Percentiles rank a stretch among this genome's conserved stretches.
Evolutionary conservation across 495 filamentous ascomycete species (phyloP).

Genomic region (Coniosporium apollinis): DNA sequence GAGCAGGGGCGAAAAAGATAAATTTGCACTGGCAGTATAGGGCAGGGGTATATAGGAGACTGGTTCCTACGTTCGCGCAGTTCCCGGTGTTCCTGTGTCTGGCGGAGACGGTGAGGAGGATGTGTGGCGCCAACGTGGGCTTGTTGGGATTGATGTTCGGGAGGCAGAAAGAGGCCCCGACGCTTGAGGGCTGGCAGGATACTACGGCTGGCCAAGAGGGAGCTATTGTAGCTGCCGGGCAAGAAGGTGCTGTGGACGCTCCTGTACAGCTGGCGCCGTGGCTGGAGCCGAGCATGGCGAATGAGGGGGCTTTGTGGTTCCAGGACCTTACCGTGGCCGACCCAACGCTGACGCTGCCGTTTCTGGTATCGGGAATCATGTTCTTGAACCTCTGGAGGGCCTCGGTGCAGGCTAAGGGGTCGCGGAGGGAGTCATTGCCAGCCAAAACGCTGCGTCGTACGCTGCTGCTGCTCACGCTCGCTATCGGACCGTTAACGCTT

Average conservation of each 20-base stretch:
- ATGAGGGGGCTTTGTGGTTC: constrained; percentile 71
- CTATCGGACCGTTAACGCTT: not conserved
- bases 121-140: too few species aligned
- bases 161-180: too few species aligned
- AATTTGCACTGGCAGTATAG: too few species aligned
- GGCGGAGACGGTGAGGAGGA: too few species aligned
- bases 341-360: constrained; percentile 47
- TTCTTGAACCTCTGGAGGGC: constrained; percentile 23
- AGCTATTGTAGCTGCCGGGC: not conserved
- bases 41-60: too few species aligned
- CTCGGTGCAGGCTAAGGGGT: constrained; percentile 1
- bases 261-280: constrained; percentile 6
- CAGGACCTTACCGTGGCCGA: constrained; percentile 56
- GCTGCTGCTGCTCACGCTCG: not conserved
- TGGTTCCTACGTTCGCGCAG: too few species aligned
- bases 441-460: not conserved
- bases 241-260: not conserved
- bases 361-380: constrained; percentile 34
- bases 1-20: not conserved
- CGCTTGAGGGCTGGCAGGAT: too few species aligned
- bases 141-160: too few species aligned
- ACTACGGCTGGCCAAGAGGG: not conserved
- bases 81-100: too few species aligned
- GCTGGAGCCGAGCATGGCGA: constrained; percentile 39
- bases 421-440: not conserved